Base-by-base conservation (phyloP, 768 basidiomycete genomes). In the Lactarius vividus region DNA sequence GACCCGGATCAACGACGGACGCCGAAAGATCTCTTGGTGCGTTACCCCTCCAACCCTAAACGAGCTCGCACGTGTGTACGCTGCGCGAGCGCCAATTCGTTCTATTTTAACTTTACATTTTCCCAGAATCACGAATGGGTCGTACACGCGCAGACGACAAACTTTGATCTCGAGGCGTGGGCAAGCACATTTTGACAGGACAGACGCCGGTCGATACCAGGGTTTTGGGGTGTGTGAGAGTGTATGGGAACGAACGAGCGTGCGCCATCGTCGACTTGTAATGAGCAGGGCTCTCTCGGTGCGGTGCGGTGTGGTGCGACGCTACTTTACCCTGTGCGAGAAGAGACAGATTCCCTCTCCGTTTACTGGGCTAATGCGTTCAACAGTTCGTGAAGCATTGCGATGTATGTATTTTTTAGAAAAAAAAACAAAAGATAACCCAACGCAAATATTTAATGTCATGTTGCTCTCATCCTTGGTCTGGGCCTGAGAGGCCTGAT, bases 21-120 rank as follows among this genome's bases (percentile, higher is more conserved):
- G 35, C 95, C 96, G 8, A 95, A 94, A 75, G 92, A 96, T 72
- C 77, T 98, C 23, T 75, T 91, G 78, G 90, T 94, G 73, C 46
- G 88, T 82, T 42, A 9, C 57, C 20, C 10, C 57, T 18, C 53
- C 59, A 44, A n/a, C 42, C 42, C 20, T 44, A n/a, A 53, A 26
- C 13, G 7, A 3, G 26, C 16, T 49, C 23, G 46, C 23, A 26
- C 46, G 46, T 26, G 46, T 31, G 28, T 11, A 5, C 18, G 49
- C 28, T 23, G 10, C 18, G 49, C 28, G 37, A 15, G 28, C 6
- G n/a, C 37, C 33, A 26, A 57, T 4, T 42, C 56, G 28, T 66
- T 65, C 49, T 63, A 8, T 23, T 37, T 63, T 59, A 40, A 44
- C 49, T 18, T 7, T 52, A 20, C 6, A 26, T n/a, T 31, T 11